Percentiles rank a stretch among this genome's conserved stretches.
These are phyloP conservation scores for Xylariales sp. DNA, from an alignment of 2,329 filamentous ascomycete species.

Conservation along the genomic window DNA sequence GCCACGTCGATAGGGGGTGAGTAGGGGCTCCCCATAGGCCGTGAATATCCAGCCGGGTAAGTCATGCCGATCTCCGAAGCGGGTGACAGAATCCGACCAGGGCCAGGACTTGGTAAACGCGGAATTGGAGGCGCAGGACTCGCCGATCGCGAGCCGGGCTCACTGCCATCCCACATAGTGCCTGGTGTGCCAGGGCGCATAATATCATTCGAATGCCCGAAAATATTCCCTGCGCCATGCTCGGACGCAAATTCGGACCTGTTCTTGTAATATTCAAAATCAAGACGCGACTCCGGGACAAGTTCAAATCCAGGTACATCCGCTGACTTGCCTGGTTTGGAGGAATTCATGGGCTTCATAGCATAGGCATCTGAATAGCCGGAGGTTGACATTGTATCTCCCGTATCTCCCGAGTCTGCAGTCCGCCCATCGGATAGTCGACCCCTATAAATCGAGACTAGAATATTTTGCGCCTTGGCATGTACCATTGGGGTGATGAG, in stretches of 20 bases:
- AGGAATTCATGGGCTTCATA: constrained; percentile 79
- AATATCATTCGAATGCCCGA: constrained; percentile 69
- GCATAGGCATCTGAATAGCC: constrained; percentile 86
- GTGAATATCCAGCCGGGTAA: constrained; percentile 44
- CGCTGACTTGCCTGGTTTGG: constrained; percentile 60
- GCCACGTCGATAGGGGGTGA: constrained; percentile 45
- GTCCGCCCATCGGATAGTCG: constrained; percentile 76
- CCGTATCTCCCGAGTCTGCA: constrained; percentile 64
- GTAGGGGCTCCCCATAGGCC: constrained; percentile 44
- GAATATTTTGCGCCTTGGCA: constrained; percentile 85
- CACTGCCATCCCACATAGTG: constrained; percentile 60
- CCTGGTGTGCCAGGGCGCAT: constrained; percentile 71
- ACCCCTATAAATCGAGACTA: constrained; percentile 87
- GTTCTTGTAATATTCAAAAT: constrained; percentile 93
- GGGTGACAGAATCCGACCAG: constrained; percentile 43
- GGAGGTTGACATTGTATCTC: constrained; percentile 68
- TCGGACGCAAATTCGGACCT: constrained; percentile 88
- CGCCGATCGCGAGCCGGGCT: constrained; percentile 60
- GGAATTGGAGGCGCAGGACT: constrained; percentile 57
- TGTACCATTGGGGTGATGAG: constrained; percentile 44
- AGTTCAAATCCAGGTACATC: constrained; percentile 83
- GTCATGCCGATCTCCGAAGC: constrained; percentile 43
- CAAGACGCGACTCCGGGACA: constrained; percentile 85
- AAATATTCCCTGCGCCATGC: constrained; percentile 80
- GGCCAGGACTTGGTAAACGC: constrained; percentile 46